A percentile compares a stretch with the other conserved stretches of the same genome.
phyloP scores from a whole-genome alignment of 768 basidiomycete species.

The Hebeloma cylindrosporum region DNA sequence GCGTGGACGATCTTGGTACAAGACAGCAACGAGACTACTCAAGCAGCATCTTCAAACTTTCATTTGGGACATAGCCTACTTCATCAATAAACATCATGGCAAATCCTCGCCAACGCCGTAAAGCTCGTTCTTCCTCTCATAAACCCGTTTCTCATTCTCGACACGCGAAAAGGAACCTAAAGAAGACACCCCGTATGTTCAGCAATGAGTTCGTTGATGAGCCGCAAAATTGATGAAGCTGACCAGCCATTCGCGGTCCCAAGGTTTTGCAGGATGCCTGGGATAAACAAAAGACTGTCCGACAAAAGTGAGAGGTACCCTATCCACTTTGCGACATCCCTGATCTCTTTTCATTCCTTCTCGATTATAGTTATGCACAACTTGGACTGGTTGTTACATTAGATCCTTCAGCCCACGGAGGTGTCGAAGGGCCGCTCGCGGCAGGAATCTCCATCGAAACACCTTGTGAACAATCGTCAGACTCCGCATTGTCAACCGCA shows the following conservation, averaged over 20 bases:
- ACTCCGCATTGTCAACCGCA: conserved; percentile 13
- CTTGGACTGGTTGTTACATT: conserved; percentile 73
- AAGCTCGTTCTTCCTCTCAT: conserved; percentile 76
- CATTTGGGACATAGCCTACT: neutral
- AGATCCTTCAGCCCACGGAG: conserved; percentile 68
- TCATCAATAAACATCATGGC: conserved; percentile 55
- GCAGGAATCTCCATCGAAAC: conserved; percentile 17
- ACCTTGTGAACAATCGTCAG: conserved; percentile 8
- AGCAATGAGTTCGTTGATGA: neutral
- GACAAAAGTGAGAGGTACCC: conserved; percentile 74
- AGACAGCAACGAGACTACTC: conserved; percentile 4
- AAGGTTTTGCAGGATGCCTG: conserved; percentile 80
- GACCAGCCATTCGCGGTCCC: conserved; percentile 75
- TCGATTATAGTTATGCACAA: conserved; percentile 60
- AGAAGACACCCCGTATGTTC: conserved; percentile 72
- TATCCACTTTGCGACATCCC: neutral
- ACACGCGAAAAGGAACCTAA: conserved; percentile 71
- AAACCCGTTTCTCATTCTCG: conserved; percentile 71
- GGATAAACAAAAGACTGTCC: conserved; percentile 85
- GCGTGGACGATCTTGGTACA: too few species aligned
- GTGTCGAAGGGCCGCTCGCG: conserved; percentile 49
- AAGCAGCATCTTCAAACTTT: neutral
- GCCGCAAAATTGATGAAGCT: conserved; percentile 12
- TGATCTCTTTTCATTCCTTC: conserved; percentile 3
- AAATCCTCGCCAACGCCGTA: conserved; percentile 91